Evolutionary conservation across 805 yeast species (phyloP).

Genomic region (Wickerhamomyces ciferrii): DNA sequence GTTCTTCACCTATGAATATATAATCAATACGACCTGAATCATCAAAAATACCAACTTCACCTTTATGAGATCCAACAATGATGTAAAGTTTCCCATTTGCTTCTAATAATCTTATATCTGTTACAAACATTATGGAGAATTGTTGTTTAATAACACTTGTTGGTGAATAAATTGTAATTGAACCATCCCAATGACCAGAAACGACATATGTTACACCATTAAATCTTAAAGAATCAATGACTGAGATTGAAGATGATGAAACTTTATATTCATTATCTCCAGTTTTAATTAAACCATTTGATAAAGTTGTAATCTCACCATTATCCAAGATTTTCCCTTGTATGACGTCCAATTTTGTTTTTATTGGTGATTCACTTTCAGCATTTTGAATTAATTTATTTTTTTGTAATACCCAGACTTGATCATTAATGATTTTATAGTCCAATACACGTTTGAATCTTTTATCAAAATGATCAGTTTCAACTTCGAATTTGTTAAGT

Average conservation of each 20-base stretch:
- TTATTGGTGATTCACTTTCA: too few species aligned
- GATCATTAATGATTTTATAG: too few species aligned
- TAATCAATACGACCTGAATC: background rate
- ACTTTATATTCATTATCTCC: background rate
- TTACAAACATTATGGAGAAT: background rate
- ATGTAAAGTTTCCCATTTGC: background rate
- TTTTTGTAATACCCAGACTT: too few species aligned
- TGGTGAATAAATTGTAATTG: background rate
- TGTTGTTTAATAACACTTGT: background rate
- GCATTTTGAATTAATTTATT: background rate
- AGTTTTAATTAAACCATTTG: background rate
- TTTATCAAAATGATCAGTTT: too few species aligned
- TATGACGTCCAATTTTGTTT: background rate
- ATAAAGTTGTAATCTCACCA: background rate
- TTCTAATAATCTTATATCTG: background rate
- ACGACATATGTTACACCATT: background rate
- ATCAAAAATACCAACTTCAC: background rate
- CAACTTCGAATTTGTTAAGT: too few species aligned
- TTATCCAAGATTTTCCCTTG: background rate
- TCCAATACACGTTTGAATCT: background rate
- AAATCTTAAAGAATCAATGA: background rate
- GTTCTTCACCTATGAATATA: background rate
- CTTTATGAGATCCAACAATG: background rate
- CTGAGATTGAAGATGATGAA: background rate
- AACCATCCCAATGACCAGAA: background rate